Evolutionary conservation across 495 filamentous ascomycete genomes (phyloP), one percentile per base, ranked within the genome.

Genomic region (Penicillium canariense): DNA sequence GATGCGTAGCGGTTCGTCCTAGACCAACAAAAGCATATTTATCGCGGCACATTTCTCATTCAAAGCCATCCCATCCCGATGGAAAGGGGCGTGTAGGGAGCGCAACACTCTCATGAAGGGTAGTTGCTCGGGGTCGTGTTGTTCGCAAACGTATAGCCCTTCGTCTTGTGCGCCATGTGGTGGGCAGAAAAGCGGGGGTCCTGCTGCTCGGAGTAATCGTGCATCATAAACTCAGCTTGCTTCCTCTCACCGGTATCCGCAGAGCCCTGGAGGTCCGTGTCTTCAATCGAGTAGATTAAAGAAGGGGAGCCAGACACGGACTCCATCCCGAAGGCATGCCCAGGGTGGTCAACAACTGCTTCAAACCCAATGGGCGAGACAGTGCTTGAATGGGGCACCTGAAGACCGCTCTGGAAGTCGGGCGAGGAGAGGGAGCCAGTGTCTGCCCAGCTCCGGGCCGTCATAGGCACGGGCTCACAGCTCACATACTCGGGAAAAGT

Each of bases 201-300:
- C 46, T 73, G 68, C 50, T 77, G 74, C 58, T 75, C 68, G n/a
- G n/a, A n/a, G 11, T 71, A 77, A 35, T 78, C 72, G 26, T 71
- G 69, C 52, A 79, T 74, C 53, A 69, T 61, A 56, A 77, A 78
- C 48, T 77, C 69, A 1, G 69, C 61, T 9, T 55, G 60, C 59
- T 75, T 76, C 42, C 61, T 48, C 12, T 73, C 69, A 6, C 58
- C 63, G 25, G 48, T 36, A 20, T 59, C 68, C 12, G 56, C 48
- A 17, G 65, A 60, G 18, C 66, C 56, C 5, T 62, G 59, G 55
- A 73, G 58, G 14, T 71, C 72, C 20, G 62, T 50, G 30, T 73
- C 71, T 48, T 68, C 72, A 1, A 67, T 63, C 14, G 72, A 67
- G 43, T 73, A 71, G 46, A 73, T 63, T 51, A 74, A 51, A 30